Conservation (phyloP, 2,329 filamentous ascomycete species). For the Coniochaeta pulveracea region DNA sequence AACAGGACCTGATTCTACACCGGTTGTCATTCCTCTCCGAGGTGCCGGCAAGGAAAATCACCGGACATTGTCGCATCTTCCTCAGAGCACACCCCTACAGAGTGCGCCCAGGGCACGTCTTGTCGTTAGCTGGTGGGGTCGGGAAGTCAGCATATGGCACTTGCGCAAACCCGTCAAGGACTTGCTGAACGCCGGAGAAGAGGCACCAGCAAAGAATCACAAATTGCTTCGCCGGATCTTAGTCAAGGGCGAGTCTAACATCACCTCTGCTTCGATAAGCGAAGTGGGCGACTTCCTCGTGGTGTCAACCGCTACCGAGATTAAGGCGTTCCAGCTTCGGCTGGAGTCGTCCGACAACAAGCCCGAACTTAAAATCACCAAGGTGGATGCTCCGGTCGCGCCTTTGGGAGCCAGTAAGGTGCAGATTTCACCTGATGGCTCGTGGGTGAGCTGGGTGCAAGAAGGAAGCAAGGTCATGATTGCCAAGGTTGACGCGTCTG, state of each 20-base stretch:
- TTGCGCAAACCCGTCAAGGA: slow-evolving; percentile 33
- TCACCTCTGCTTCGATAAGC: slow-evolving; percentile 59
- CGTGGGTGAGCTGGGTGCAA: slow-evolving; percentile 57
- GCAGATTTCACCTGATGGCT: slow-evolving; percentile 56
- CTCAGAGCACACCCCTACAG: slow-evolving; percentile 62
- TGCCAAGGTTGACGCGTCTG: slow-evolving; percentile 28
- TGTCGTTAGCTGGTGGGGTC: slow-evolving; percentile 85
- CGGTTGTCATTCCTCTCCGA: slow-evolving; percentile 69
- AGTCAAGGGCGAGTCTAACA: slow-evolving; percentile 66
- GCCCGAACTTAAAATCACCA: slow-evolving; percentile 58
- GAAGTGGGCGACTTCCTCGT: slow-evolving; percentile 60
- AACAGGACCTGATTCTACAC: slow-evolving; percentile 74
- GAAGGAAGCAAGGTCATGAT: slow-evolving; percentile 48
- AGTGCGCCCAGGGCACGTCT: slow-evolving; percentile 66
- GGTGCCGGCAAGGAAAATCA: slow-evolving; percentile 72
- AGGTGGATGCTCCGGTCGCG: slow-evolving; percentile 51
- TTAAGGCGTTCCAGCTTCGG: slow-evolving; percentile 67
- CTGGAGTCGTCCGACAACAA: slow-evolving; percentile 36
- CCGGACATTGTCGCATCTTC: slow-evolving; percentile 70
- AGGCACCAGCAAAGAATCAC: slow-evolving; percentile 37
- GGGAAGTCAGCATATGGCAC: slow-evolving; percentile 75
- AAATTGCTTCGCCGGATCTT: slow-evolving; percentile 61
- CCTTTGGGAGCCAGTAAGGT: slow-evolving; percentile 57
- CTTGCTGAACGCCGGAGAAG: slow-evolving; percentile 29
- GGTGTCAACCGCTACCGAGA: slow-evolving; percentile 61